Evolutionary conservation across 2,329 filamentous ascomycete species (phyloP).

Genomic region (Xylaria sp.): DNA sequence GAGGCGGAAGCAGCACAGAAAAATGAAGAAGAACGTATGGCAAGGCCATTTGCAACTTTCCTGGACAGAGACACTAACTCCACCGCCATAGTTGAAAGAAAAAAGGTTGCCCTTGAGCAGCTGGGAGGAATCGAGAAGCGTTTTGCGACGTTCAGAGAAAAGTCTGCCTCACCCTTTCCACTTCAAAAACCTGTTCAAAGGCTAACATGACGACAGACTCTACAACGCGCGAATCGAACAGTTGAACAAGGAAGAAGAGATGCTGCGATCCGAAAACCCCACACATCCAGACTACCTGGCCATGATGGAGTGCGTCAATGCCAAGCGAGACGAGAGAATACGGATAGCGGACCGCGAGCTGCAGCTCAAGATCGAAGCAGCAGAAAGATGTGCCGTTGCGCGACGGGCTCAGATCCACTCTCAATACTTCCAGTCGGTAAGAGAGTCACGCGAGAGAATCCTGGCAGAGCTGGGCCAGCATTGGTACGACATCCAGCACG

Average conservation of each 20-base stretch:
- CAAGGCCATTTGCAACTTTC: constrained; percentile 3
- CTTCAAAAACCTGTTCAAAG: constrained; percentile 12
- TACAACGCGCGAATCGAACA: constrained; percentile 84
- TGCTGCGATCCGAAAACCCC: constrained; percentile 53
- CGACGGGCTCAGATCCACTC: constrained; percentile 81
- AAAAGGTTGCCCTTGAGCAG: constrained; percentile 73
- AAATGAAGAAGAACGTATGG: constrained; percentile 61
- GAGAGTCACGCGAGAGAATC: constrained; percentile 74
- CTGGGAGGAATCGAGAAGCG: constrained; percentile 78
- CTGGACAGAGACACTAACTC: constrained; percentile 27
- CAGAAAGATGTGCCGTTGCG: constrained; percentile 70
- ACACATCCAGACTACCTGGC: constrained; percentile 88
- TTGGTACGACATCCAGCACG: constrained; percentile 89
- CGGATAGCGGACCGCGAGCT: constrained; percentile 69
- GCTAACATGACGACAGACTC: constrained; percentile 49
- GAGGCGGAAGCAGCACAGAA: constrained; percentile 54
- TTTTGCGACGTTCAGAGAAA: constrained; percentile 79
- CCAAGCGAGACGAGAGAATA: constrained; percentile 74
- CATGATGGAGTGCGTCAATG: constrained; percentile 82
- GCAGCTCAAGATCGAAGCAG: constrained; percentile 65
- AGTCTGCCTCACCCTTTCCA: constrained; percentile 43
- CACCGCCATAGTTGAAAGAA: constrained; percentile 60
- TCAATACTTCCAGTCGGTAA: constrained; percentile 82
- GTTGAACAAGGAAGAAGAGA: constrained; percentile 65
- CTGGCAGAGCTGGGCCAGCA: constrained; percentile 79